A percentile compares a stretch with the other conserved stretches of the same genome.
Evolutionary conservation across 176 grass and related monocot species (phyloP).

Genomic region (Thalia dealbata): DNA sequence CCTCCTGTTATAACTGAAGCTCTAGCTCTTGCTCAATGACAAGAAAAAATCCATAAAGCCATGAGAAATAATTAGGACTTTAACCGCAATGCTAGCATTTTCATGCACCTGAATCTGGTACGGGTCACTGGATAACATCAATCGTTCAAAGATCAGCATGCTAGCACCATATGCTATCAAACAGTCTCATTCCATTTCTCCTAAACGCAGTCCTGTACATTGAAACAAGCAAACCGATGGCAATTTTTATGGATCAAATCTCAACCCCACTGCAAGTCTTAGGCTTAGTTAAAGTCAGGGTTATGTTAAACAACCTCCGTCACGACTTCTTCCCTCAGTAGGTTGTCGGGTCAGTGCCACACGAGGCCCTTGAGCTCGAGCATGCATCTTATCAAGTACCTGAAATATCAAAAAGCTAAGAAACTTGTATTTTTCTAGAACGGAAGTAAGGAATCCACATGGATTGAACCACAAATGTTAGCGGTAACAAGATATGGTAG

Average conservation of each 20-base stretch:
- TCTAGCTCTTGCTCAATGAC: too few species aligned
- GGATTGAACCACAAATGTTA: conserved; percentile 1
- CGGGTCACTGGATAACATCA: conserved; percentile 93
- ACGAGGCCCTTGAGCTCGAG: conserved; percentile 70
- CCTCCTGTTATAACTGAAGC: too few species aligned
- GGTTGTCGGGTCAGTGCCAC: conserved; percentile 77
- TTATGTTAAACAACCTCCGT: conserved; percentile 56
- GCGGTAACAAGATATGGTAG: conserved; percentile 15
- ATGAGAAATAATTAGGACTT: background rate
- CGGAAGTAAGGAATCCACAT: background rate
- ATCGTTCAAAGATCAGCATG: conserved; percentile 92
- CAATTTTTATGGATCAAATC: background rate
- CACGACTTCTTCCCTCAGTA: conserved; percentile 85
- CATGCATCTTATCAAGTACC: conserved; percentile 99
- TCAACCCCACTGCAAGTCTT: conserved; percentile 6
- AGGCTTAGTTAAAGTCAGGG: background rate
- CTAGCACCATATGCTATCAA: conserved; percentile 93
- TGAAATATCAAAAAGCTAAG: conserved; percentile 18
- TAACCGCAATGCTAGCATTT: conserved; percentile 1
- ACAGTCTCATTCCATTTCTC: conserved; percentile 97
- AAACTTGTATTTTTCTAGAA: conserved; percentile 4
- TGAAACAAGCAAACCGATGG: conserved; percentile 1
- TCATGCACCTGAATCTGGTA: conserved; percentile 86
- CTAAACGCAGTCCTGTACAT: conserved; percentile 60
- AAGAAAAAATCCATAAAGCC: too few species aligned